Base-by-base conservation (phyloP, 192 early-diverging fungal species). In the Coemansia javaensis region DNA sequence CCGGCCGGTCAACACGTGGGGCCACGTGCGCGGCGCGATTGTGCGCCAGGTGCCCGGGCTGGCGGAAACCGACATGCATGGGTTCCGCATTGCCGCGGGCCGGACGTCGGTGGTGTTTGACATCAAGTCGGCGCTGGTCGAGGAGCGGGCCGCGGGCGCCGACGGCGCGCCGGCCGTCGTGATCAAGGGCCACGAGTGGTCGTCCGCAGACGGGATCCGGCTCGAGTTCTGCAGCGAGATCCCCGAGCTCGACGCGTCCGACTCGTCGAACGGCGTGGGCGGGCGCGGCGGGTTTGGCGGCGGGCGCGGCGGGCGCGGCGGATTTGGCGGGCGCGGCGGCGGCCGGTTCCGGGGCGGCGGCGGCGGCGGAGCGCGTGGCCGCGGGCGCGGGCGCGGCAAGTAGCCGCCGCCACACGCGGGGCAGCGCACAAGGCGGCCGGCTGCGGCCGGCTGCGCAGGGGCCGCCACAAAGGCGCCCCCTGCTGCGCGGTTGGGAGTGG, bases 71-170 rank as follows among this genome's bases (percentile, higher is more conserved):
- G 89, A 89, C 54, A 82, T 87, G 42, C 79, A 72, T 44, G 75
- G 77, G 41, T 94, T 90, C 89, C 79, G 89, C 32, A 87, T 94
- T 78, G 82, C 79, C 50, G 86, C 82, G 48, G 94, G 96, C 36
- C 79, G 69, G 47, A 76, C 31, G 52, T 86, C 90, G 34, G 88
- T 89, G 18, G 87, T 91, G n/a, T 89, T 88, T 33, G 94, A 98
- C 79, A 67, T 98, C 20, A 66, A 69, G 21, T 65, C 81, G 2
- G 62, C 69, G 27, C 85, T 94, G 59, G 62, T 91, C 21, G 77
- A 87, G 50, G 80, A 85, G 42, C 81, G 77, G 39, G 69, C 63
- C 43, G 46, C 52, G 32, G 37, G 63, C 25, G 16, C 62, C 61
- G 53, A 28, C 37, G 47, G 35, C 39, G 15, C 48, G 43, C 25